These are phyloP conservation scores for Russula earlei DNA, from an alignment of 768 basidiomycete species.

Conservation along the genomic window DNA sequence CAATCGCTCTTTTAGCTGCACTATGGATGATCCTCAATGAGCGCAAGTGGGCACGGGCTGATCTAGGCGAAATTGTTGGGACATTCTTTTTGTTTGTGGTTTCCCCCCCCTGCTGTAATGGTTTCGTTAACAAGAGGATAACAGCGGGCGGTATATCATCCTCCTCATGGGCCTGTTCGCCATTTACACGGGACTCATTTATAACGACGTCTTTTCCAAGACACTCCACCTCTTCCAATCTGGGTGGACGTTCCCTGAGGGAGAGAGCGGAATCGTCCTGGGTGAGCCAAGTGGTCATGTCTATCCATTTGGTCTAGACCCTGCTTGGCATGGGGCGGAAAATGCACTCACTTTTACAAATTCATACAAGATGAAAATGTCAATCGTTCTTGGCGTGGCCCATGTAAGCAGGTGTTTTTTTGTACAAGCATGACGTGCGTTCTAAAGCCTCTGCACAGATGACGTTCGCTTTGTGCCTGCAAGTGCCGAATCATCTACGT, in stretches of 20 bases:
- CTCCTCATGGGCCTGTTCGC: slow-evolving; percentile 97
- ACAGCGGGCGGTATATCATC: slow-evolving; percentile 95
- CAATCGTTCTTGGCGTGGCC: slow-evolving; percentile 88
- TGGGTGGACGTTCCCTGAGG: slow-evolving; percentile 70
- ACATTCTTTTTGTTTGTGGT: slow-evolving; percentile 85
- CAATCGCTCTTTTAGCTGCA: slow-evolving; percentile 69
- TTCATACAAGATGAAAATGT: slow-evolving; percentile 99
- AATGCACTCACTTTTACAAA: slow-evolving; percentile 92
- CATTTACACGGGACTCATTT: slow-evolving; percentile 92
- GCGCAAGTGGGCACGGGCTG: slow-evolving; percentile 60
- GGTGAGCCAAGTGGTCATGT: slow-evolving; percentile 53
- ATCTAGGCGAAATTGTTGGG: slow-evolving; percentile 76
- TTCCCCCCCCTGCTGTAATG: neutral
- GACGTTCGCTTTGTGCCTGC: slow-evolving; percentile 95
- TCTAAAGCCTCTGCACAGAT: slow-evolving; percentile 48
- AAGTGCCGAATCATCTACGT: slow-evolving; percentile 89
- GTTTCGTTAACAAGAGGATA: slow-evolving; percentile 22
- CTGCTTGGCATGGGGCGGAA: slow-evolving; percentile 88
- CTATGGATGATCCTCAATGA: slow-evolving; percentile 83
- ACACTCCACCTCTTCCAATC: slow-evolving; percentile 80
- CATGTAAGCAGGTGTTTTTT: slow-evolving; percentile 53
- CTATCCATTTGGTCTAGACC: slow-evolving; percentile 95
- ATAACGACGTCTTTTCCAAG: slow-evolving; percentile 98
- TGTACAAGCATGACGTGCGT: neutral
- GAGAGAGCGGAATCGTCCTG: slow-evolving; percentile 31